Evolutionary conservation across 2,329 filamentous ascomycete genomes (phyloP), one percentile per base, ranked within the genome.

Genomic region (Juglanconis oblonga): DNA sequence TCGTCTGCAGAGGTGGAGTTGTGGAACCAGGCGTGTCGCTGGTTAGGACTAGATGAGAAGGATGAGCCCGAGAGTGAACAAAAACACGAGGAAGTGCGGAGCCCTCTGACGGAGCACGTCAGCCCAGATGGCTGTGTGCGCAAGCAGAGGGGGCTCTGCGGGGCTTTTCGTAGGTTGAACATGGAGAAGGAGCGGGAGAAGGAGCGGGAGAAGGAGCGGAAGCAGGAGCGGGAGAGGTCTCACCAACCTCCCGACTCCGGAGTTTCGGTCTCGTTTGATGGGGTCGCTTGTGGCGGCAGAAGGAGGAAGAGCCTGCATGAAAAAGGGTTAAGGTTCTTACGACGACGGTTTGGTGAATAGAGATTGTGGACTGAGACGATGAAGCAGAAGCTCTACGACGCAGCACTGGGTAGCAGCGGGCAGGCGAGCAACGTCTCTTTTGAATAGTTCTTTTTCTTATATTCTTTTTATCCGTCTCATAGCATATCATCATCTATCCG

Each of bases 401-500:
- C 42, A 55, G 52, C 52, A 33, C 29, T 49, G 10, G 45, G 24
- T 17, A 51, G 45, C 51, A 44, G 55, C 55, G 59, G 44, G 59
- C 50, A 45, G 48, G 50, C 55, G 31, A 45, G 42, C 42, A 45
- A 54, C 47, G 51, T 62, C 52, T 57, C 24, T 32, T 45, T 52
- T 50, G 45, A 52, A 55, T 36, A 48, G 14, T 38, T 38, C 54
- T 51, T 60, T 48, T 38, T n/a, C 14, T 31, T 44, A n/a, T 42
- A 38, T 38, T 42, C n/a, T 17, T 52, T 24, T 31, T 40, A 9
- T 52, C n/a, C 31, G 13, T 47, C 42, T 55, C 57, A 62, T 59
- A 59, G 57, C 57, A 56, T 56, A 53, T 47, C 50, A 48, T 53
- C 48, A 44, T 52, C 56, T 45, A n/a, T n/a, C n/a, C n/a, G 17